Evolutionary conservation across 805 yeast genomes (phyloP).

Genomic region (Wickerhamiella spandovensis): DNA sequence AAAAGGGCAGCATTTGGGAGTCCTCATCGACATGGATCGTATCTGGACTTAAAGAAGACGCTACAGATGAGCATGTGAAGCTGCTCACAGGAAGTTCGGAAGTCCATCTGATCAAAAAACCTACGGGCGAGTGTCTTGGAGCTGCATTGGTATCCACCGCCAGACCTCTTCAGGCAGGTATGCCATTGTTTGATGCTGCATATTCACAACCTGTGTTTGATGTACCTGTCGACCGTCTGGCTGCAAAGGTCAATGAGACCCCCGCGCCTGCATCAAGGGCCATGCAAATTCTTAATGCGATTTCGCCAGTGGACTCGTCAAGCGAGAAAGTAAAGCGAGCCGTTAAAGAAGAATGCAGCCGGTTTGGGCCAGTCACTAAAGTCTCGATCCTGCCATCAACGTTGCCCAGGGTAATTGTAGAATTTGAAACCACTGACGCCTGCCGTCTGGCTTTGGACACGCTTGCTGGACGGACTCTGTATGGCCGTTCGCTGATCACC

Average conservation of each 20-base stretch:
- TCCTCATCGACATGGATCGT: background rate
- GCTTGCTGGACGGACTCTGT: constrained; percentile 37
- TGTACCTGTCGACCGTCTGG: background rate
- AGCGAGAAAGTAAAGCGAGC: constrained; percentile 23
- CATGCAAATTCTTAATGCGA: constrained; percentile 3
- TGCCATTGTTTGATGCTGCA: background rate
- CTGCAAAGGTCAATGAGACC: background rate
- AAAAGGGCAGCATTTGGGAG: background rate
- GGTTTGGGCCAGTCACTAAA: constrained; percentile 23
- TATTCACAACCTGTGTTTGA: background rate
- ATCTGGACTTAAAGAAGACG: background rate
- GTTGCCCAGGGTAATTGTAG: constrained; percentile 42
- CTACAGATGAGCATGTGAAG: background rate
- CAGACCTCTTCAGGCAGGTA: background rate
- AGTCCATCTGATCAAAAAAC: background rate
- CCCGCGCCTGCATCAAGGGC: background rate
- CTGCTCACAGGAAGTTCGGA: background rate
- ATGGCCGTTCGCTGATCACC: constrained; percentile 1
- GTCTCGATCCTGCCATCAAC: constrained; percentile 45
- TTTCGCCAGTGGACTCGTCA: background rate
- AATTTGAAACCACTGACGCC: constrained; percentile 38
- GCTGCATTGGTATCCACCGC: background rate
- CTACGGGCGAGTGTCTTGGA: background rate
- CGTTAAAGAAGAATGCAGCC: constrained; percentile 33
- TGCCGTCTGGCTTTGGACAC: constrained; percentile 44